Evolutionary conservation across 2,329 filamentous ascomycete species (phyloP).

Genomic region (Monilinia fructicola): DNA sequence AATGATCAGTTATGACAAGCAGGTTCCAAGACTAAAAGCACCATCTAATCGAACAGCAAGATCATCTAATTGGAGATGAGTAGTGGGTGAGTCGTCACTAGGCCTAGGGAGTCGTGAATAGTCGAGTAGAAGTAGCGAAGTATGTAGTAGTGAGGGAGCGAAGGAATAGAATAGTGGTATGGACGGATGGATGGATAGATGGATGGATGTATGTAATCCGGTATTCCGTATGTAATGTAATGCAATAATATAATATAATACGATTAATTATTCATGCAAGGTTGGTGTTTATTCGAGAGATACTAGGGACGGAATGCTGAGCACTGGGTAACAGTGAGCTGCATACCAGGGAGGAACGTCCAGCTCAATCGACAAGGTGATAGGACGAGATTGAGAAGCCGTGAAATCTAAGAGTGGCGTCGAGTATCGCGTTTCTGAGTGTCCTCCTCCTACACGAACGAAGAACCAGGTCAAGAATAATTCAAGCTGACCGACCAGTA

Average conservation of each 20-base stretch:
- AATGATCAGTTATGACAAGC: not conserved
- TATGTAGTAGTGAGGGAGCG: not conserved
- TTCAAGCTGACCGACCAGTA: slow-evolving; percentile 1
- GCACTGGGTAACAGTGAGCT: not conserved
- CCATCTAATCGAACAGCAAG: not conserved
- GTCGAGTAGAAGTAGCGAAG: not conserved
- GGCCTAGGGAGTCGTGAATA: not conserved
- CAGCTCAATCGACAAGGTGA: not conserved
- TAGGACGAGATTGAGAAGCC: not conserved
- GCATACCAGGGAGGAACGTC: not conserved
- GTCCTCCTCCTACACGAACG: not conserved
- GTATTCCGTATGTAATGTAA: not conserved
- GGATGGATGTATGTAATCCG: not conserved
- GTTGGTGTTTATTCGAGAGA: not conserved
- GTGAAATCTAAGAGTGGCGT: slow-evolving; percentile 6
- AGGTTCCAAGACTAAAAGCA: not conserved
- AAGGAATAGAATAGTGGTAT: not conserved
- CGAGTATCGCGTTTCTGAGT: not conserved
- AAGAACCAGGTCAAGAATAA: not conserved
- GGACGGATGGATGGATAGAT: not conserved
- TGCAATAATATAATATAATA: too few species aligned
- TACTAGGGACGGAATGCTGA: not conserved
- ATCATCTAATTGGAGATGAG: slow-evolving; percentile 10
- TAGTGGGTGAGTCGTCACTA: not conserved
- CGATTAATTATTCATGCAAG: not conserved